A percentile compares a stretch with the other conserved stretches of the same genome.
These are phyloP conservation scores for Fusarium transvaalense DNA, from an alignment of 2,329 filamentous ascomycete species.

Conservation along the genomic window DNA sequence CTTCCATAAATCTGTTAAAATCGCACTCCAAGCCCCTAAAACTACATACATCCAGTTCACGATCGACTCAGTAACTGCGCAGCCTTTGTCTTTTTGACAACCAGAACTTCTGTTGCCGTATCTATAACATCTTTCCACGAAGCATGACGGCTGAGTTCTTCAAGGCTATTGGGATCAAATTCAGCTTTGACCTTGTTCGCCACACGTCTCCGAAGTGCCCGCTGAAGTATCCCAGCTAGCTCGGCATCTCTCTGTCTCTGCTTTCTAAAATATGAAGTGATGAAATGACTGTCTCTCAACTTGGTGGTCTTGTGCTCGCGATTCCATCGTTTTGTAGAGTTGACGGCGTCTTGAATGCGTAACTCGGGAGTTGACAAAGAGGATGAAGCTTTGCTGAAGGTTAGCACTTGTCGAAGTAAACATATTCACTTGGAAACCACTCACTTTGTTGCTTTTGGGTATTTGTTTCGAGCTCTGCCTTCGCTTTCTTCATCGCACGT, in stretches of 20 bases:
- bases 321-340: conserved; percentile 57
- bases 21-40: not conserved
- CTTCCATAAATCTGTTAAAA: not conserved
- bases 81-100: conserved; percentile 43
- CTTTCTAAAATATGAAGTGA: conserved; percentile 52
- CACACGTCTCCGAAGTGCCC: conserved; percentile 47
- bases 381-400: conserved; percentile 10
- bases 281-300: conserved; percentile 50
- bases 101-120: conserved; percentile 50
- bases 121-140: conserved; percentile 53
- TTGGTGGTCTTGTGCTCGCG: conserved; percentile 54
- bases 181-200: conserved; percentile 18
- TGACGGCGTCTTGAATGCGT: conserved; percentile 54
- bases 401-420: not conserved
- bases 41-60: not conserved
- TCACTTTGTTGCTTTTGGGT: conserved; percentile 19
- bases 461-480: not conserved
- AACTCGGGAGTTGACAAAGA: conserved; percentile 15
- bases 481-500: conserved; percentile 18
- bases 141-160: conserved; percentile 52
- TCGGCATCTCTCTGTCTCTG: conserved; percentile 53
- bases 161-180: conserved; percentile 46
- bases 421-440: not conserved
- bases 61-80: conserved; percentile 38
- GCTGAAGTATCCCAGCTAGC: conserved; percentile 54